Evolutionary conservation across 495 filamentous ascomycete species (phyloP).

Genomic region (Jackrogersella minutella): DNA sequence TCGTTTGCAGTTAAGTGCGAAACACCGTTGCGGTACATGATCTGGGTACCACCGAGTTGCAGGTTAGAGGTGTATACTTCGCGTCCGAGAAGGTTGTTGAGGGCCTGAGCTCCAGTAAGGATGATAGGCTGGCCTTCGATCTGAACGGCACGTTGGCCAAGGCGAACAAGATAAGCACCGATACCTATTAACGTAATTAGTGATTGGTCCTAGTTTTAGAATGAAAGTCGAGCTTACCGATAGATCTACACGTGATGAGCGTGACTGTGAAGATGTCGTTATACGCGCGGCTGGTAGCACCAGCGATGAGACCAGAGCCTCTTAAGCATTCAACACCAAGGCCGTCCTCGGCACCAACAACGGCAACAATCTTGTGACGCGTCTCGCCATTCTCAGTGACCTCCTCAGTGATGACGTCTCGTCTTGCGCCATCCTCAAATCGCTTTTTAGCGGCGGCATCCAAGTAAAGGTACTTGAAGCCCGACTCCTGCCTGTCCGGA

Average conservation of each 20-base stretch:
- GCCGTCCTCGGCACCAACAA: slow-evolving; percentile 94
- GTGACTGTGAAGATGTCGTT: slow-evolving; percentile 99
- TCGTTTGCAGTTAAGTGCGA: slow-evolving; percentile 98
- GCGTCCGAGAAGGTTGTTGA: slow-evolving; percentile 97
- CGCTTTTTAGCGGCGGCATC: slow-evolving; percentile 84
- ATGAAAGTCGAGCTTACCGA: slow-evolving; percentile 62
- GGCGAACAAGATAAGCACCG: slow-evolving; percentile 96
- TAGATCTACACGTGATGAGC: slow-evolving; percentile 95
- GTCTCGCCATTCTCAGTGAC: slow-evolving; percentile 87
- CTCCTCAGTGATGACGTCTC: slow-evolving; percentile 88
- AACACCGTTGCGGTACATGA: slow-evolving; percentile 99
- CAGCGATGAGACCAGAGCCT: slow-evolving; percentile 97
- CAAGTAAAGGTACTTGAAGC: slow-evolving; percentile 99
- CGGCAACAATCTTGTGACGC: slow-evolving; percentile 91
- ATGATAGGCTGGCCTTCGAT: slow-evolving; percentile 99
- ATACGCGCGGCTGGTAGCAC: slow-evolving; percentile 95
- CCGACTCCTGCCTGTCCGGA: slow-evolving; percentile 78
- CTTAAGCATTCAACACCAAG: slow-evolving; percentile 97
- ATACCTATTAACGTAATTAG: slow-evolving; percentile 67
- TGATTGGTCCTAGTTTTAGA: background rate
- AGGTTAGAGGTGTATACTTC: slow-evolving; percentile 99
- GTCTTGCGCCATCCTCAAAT: slow-evolving; percentile 82
- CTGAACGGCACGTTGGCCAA: slow-evolving; percentile 97
- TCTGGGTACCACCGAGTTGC: slow-evolving; percentile 98
- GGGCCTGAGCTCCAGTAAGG: slow-evolving; percentile 93